Evolutionary conservation across 768 basidiomycete genomes (phyloP).

Genomic region (Psilocybe cyanescens): DNA sequence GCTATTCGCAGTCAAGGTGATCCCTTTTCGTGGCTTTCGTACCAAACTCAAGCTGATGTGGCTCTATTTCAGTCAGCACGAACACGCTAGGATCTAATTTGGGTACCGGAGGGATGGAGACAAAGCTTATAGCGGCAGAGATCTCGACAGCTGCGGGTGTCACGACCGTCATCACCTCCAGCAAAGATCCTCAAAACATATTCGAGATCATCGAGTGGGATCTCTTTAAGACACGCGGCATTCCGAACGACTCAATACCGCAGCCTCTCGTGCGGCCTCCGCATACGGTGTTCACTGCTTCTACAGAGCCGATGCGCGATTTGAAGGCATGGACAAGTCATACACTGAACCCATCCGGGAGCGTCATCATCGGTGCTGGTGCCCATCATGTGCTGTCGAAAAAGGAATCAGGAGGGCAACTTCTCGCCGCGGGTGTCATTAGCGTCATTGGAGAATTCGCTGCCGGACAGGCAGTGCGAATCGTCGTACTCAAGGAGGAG

Average conservation of each 20-base stretch:
- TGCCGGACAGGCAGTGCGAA: slow-evolving; percentile 90
- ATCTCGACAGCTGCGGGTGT: slow-evolving; percentile 96
- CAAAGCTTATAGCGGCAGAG: slow-evolving; percentile 97
- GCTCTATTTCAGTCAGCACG: slow-evolving; percentile 72
- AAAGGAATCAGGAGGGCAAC: slow-evolving; percentile 85
- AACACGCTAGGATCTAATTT: slow-evolving; percentile 90
- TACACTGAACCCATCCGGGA: slow-evolving; percentile 88
- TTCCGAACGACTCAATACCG: slow-evolving; percentile 16
- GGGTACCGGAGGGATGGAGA: slow-evolving; percentile 99
- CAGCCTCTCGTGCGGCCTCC: slow-evolving; percentile 52
- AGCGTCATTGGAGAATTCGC: slow-evolving; percentile 90
- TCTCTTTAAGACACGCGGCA: slow-evolving; percentile 39
- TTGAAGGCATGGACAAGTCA: slow-evolving; percentile 98
- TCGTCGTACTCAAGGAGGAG: slow-evolving; percentile 54
- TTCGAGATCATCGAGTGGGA: slow-evolving; percentile 84
- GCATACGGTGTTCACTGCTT: slow-evolving; percentile 88
- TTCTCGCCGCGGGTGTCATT: slow-evolving; percentile 91
- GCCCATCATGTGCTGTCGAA: slow-evolving; percentile 86
- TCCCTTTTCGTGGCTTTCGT: slow-evolving; percentile 14
- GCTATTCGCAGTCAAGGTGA: slow-evolving; percentile 81
- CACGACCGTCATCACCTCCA: slow-evolving; percentile 87
- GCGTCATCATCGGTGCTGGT: slow-evolving; percentile 86
- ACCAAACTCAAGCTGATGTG: slow-evolving; percentile 1
- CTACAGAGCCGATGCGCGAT: slow-evolving; percentile 73
- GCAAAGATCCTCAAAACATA: slow-evolving; percentile 76